phyloP scores from a whole-genome alignment of 257 asterid species.

The Nicotiana tomentosiformis region DNA sequence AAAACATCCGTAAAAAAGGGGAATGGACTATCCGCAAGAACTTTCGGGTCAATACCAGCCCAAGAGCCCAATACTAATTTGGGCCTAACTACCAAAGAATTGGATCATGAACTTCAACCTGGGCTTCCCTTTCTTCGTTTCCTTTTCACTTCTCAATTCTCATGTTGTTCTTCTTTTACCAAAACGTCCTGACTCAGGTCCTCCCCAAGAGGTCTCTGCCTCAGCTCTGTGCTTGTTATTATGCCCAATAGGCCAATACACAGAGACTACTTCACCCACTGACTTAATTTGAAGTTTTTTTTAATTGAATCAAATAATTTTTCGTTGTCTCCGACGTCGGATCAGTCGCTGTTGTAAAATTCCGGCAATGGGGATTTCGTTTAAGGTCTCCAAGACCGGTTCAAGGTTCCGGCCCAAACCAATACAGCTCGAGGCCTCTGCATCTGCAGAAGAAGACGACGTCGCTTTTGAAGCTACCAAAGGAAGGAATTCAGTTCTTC shows the following conservation, averaged over 20 bases:
- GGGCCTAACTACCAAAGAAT: no score
- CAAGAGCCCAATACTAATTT: background rate
- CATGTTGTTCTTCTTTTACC: background rate
- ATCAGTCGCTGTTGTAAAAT: background rate
- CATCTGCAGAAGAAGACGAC: slow-evolving; percentile 15
- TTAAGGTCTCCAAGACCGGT: slow-evolving; percentile 75
- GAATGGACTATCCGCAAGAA: no score
- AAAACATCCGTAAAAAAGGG: no score
- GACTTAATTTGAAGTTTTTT: background rate
- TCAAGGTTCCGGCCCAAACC: slow-evolving; percentile 48
- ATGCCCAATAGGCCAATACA: background rate
- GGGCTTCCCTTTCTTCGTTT: background rate
- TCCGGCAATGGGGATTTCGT: slow-evolving; percentile 77
- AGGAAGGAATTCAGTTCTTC: slow-evolving; percentile 14
- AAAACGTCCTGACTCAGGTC: background rate
- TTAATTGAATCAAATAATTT: background rate
- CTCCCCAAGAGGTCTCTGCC: background rate
- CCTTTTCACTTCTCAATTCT: background rate
- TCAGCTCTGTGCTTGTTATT: background rate
- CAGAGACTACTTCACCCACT: background rate
- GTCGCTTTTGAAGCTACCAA: slow-evolving; percentile 19
- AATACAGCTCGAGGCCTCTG: slow-evolving; percentile 13
- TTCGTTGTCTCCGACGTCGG: background rate
- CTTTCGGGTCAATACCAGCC: background rate
- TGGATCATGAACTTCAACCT: background rate